phyloP scores from a whole-genome alignment of 805 yeast species.

The Citeromyces matritensis region DNA sequence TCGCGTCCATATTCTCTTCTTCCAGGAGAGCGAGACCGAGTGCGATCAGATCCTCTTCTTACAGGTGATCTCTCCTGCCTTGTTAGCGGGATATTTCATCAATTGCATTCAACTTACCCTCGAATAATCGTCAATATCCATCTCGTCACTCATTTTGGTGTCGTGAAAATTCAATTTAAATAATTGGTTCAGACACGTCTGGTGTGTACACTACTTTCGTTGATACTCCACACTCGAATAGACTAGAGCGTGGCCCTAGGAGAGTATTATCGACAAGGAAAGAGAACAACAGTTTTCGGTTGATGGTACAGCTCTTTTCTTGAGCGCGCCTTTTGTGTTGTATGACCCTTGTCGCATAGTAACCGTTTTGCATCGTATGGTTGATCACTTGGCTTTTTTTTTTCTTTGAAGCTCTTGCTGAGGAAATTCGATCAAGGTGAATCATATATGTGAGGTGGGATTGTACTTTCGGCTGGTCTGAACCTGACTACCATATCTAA shows the following conservation, averaged over 20 bases:
- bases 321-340: too few relatives aligned
- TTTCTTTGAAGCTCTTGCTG: too few relatives aligned
- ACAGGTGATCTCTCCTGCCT: neutral
- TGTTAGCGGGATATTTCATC: slow-evolving; percentile 1
- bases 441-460: too few relatives aligned
- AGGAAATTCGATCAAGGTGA: too few relatives aligned
- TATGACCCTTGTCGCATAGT: too few relatives aligned
- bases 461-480: too few relatives aligned
- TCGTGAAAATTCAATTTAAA: neutral
- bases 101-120: slow-evolving; percentile 27
- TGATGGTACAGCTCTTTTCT: neutral
- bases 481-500: too few relatives aligned
- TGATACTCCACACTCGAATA: neutral
- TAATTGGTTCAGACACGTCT: too few relatives aligned
- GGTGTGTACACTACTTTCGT: neutral
- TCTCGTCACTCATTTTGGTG: slow-evolving; percentile 32
- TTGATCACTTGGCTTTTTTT: too few relatives aligned
- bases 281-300: neutral
- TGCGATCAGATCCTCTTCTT: slow-evolving; percentile 17
- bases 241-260: neutral
- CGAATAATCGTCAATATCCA: slow-evolving; percentile 50
- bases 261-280: too few relatives aligned
- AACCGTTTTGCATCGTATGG: too few relatives aligned
- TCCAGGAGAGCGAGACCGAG: slow-evolving; percentile 8
- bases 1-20: slow-evolving; percentile 9